Conservation (phyloP, 345 rosid genomes). For the Sonneratia caseolaris region DNA sequence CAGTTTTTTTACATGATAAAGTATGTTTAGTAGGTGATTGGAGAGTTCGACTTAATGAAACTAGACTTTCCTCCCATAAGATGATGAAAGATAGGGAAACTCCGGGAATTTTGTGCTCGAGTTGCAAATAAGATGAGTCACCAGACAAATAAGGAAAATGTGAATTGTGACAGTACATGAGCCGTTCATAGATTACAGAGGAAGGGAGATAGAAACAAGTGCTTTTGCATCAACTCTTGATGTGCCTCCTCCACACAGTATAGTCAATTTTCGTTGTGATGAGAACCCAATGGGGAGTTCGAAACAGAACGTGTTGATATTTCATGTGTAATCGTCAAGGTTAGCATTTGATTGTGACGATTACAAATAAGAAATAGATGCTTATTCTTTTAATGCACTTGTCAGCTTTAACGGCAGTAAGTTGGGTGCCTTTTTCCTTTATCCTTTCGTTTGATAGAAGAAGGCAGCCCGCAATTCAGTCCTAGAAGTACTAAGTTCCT, state of each 20-base stretch:
- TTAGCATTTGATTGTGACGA: conserved; percentile 7
- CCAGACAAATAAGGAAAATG: not conserved
- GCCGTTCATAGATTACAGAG: conserved; percentile 6
- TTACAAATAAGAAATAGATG: conserved; percentile 6
- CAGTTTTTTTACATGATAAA: not conserved
- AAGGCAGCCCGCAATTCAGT: not conserved
- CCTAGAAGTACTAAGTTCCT: too few species aligned
- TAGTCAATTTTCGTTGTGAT: not conserved
- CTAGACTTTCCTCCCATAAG: not conserved
- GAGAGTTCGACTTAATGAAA: not conserved
- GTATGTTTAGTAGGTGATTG: not conserved
- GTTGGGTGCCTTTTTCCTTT: not conserved
- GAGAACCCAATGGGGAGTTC: conserved; percentile 3
- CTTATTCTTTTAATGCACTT: conserved; percentile 7
- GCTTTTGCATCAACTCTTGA: not conserved
- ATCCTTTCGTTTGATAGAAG: not conserved
- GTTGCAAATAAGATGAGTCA: not conserved
- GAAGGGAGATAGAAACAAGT: not conserved
- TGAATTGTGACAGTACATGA: not conserved
- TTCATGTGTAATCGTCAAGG: not conserved
- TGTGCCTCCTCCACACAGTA: not conserved
- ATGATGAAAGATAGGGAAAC: not conserved
- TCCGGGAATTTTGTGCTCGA: not conserved
- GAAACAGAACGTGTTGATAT: not conserved
- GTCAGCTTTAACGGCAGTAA: not conserved